These are phyloP conservation scores for Apophysomyces elegans DNA, from an alignment of 371 early-diverging fungal genomes.

Conservation along the genomic window DNA sequence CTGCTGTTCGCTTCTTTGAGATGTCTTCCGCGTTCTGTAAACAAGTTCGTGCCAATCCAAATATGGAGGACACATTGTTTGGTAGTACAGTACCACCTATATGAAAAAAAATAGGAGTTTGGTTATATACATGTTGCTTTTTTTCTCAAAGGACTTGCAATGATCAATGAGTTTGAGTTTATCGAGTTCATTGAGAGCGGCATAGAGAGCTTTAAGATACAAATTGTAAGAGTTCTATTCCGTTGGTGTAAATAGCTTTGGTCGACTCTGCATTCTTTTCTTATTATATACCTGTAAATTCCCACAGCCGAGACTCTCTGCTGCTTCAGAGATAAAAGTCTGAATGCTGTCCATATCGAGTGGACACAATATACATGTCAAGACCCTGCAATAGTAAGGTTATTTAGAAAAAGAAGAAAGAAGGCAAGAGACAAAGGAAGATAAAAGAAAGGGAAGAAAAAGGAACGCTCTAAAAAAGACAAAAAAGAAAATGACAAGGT, in stretches of 20 bases:
- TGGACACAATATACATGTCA: constrained; percentile 23
- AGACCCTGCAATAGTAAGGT: constrained; percentile 11
- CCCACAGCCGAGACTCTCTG: constrained; percentile 33
- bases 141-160: constrained; percentile 26
- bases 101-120: constrained; percentile 5
- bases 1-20: constrained; percentile 11
- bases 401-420: constrained; percentile 1
- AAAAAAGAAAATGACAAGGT: constrained; percentile 1
- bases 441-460: background rate
- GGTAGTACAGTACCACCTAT: constrained; percentile 14
- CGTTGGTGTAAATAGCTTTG: background rate
- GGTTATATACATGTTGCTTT: constrained; percentile 1
- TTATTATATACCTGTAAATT: constrained; percentile 23
- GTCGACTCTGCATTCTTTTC: background rate
- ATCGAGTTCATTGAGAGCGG: constrained; percentile 39
- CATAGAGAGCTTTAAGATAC: constrained; percentile 41
- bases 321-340: constrained; percentile 27
- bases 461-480: constrained; percentile 14
- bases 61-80: constrained; percentile 28
- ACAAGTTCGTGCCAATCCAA: constrained; percentile 39
- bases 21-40: constrained; percentile 35
- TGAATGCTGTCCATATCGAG: constrained; percentile 28
- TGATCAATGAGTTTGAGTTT: constrained; percentile 43
- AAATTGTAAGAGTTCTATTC: constrained; percentile 39
- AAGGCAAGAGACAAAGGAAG: background rate